These are phyloP conservation scores for Cyberlindnera maclurae DNA, from an alignment of 805 yeast species.

Conservation along the genomic window DNA sequence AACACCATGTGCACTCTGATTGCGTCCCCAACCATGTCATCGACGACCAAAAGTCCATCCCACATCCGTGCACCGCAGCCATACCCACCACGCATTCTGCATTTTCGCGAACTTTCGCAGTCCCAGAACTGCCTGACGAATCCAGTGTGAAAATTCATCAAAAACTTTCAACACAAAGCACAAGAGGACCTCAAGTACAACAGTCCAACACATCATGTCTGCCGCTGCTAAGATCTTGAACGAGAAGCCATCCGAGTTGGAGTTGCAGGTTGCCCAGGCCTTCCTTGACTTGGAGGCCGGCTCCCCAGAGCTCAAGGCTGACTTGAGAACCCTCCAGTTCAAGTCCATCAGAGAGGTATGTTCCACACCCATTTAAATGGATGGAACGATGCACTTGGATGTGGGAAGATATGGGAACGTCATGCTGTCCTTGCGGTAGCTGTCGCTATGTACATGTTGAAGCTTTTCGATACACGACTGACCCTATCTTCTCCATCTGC, in stretches of 20 bases:
- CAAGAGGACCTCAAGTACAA: no score
- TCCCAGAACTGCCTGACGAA: background rate
- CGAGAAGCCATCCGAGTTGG: conserved; percentile 95
- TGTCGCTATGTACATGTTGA: no score
- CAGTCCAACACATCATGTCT: conserved; percentile 58
- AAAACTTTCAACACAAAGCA: conserved; percentile 9
- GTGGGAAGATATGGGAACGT: background rate
- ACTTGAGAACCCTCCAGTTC: conserved; percentile 97
- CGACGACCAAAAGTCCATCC: no score
- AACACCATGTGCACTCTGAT: background rate
- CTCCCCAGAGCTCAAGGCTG: conserved; percentile 95
- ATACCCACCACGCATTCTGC: background rate
- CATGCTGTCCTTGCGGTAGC: no score
- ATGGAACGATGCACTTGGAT: conserved; percentile 1
- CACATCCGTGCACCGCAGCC: conserved; percentile 1
- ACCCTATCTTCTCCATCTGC: no score
- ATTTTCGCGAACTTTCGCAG: conserved; percentile 1
- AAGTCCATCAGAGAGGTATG: conserved; percentile 89
- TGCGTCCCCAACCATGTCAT: no score
- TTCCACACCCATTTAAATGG: conserved; percentile 10
- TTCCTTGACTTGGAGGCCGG: conserved; percentile 89
- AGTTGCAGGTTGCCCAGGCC: conserved; percentile 99
- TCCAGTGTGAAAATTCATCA: conserved; percentile 1
- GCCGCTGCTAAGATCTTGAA: conserved; percentile 94
- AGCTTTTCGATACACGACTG: no score